Percentiles rank a stretch among this genome's conserved stretches.
phyloP scores from a whole-genome alignment of 192 early-diverging fungal species.

The Jimgerdemannia lactiflua region DNA sequence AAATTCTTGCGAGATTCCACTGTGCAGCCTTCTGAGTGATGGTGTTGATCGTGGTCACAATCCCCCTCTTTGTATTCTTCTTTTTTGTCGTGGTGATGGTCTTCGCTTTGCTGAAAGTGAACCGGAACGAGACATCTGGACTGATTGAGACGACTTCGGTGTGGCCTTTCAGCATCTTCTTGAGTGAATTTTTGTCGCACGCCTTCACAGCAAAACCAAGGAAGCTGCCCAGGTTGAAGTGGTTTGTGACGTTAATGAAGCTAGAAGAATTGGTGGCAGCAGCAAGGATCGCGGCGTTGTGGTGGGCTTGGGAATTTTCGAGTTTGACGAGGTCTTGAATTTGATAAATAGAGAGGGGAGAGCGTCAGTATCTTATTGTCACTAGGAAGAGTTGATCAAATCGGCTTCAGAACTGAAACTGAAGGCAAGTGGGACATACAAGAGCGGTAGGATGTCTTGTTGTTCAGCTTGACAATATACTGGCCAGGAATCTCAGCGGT shows the following conservation, averaged over 20 bases:
- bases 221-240: neutral
- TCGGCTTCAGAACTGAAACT: too few species aligned
- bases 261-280: neutral
- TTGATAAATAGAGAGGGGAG: too few species aligned
- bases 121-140: neutral
- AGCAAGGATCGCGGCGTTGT: too few species aligned
- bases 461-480: too few species aligned
- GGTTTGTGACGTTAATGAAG: neutral
- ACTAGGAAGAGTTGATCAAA: too few species aligned
- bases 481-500: too few species aligned
- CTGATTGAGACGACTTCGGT: neutral
- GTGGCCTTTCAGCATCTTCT: neutral
- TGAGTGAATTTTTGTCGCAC: neutral
- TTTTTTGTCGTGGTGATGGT: neutral
- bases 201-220: neutral
- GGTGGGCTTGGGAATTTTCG: neutral
- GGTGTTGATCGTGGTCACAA: neutral
- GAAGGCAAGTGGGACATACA: too few species aligned
- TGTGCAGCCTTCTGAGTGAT: conserved; percentile 59
- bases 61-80: neutral
- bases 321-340: neutral
- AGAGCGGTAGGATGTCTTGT: too few species aligned
- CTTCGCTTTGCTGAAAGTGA: neutral
- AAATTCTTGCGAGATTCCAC: conserved; percentile 86
- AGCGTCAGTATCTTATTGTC: too few species aligned